Evolutionary conservation across 139 green algal species (phyloP), one percentile per base, ranked within the genome.

Genomic region (Choricystis sp.): DNA sequence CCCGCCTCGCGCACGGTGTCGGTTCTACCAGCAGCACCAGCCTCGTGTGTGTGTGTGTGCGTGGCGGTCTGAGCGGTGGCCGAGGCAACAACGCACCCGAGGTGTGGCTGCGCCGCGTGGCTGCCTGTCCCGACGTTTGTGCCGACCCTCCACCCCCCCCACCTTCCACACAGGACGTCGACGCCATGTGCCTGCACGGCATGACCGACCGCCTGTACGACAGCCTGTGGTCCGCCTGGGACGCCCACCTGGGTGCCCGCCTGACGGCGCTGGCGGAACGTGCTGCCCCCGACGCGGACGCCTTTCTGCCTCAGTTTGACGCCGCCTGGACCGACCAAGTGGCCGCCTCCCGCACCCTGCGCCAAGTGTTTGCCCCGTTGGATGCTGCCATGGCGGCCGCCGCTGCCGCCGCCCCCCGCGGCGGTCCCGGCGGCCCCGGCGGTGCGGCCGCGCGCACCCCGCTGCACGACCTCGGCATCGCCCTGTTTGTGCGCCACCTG

Each of bases 311-410:
- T 31, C 73, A 79, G 16, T 71, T 95, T 26, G 79, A 82, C 40
- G 65, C 64, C 1, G 56, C 70, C 29, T 97, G 89, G 87, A 56
- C 76, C 56, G 73, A 91, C 49, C 79, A 96, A 75, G 92, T 78
- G 78, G 66, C 67, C 19, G 81, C 90, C 70, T 85, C 93, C 74
- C 81, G 96, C 49, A 84, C 83, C 30, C 92, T 93, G 24, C 79
- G 92, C 1, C 87, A 85, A 21, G 92, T 98, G 59, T 97, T 97
- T 66, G 74, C 98, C 26, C 95, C 95, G 75, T 77, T 99, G 57
- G 93, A 99, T 78, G 81, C 93, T 62, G 91, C 88, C 2, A 88
- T 94, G 59, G 89, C 96, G 29, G 74, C 97, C 31, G 64, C 75
- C 63, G 69, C 67, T 56, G 64, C 73, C 16, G 59, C 61, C 49